These are phyloP conservation scores for Hirschfeldia incana DNA, from an alignment of 345 rosid genomes.

Conservation along the genomic window DNA sequence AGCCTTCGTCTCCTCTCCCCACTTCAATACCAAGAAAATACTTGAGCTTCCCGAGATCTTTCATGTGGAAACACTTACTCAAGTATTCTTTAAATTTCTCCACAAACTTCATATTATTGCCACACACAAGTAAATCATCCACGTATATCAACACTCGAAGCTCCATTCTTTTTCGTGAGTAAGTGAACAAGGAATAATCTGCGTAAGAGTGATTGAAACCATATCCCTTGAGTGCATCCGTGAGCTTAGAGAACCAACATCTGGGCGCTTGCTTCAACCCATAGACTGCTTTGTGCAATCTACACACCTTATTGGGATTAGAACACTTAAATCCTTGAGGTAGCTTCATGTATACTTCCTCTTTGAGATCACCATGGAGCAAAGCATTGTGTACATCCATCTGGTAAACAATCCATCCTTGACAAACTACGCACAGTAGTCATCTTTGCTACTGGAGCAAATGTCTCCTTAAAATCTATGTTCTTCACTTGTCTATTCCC, in stretches of 20 bases:
- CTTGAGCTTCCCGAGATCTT: too few relatives aligned
- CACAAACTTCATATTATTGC: too few relatives aligned
- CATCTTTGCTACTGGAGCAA: not conserved
- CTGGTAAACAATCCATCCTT: not conserved
- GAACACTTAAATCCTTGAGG: not conserved
- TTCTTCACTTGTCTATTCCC: not conserved
- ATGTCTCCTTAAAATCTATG: not conserved
- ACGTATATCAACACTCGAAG: too few relatives aligned
- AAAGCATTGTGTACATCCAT: not conserved
- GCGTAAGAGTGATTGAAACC: not conserved
- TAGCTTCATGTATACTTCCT: not conserved
- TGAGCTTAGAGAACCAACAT: not conserved
- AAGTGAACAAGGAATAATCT: not conserved
- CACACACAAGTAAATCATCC: too few relatives aligned
- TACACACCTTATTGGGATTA: not conserved
- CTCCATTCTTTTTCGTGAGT: not conserved
- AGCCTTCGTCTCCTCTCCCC: too few relatives aligned
- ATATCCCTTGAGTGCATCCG: not conserved
- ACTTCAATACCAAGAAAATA: too few relatives aligned
- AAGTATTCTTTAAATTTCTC: too few relatives aligned
- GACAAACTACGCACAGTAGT: not conserved
- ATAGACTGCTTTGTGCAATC: not conserved
- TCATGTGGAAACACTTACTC: too few relatives aligned
- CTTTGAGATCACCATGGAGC: not conserved
- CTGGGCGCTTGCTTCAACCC: not conserved